Evolutionary conservation across 805 yeast species (phyloP).

Genomic region (Teunomyces tritomae): DNA sequence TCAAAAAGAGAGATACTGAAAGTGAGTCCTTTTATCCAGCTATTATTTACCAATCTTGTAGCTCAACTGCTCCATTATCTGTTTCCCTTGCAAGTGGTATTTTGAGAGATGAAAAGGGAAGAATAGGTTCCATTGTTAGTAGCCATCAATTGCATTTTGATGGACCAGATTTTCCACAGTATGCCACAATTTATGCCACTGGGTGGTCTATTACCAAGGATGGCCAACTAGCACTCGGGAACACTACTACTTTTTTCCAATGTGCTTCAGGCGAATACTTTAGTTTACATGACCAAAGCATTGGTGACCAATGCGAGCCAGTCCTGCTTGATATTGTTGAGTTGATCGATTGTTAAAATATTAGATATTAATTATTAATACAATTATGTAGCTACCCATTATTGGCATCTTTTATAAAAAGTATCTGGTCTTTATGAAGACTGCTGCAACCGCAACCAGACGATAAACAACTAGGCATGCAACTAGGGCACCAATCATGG

Average conservation of each 20-base stretch:
- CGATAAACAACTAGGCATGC: slow-evolving; percentile 37
- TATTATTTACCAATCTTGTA: slow-evolving; percentile 16
- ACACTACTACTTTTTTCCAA: slow-evolving; percentile 31
- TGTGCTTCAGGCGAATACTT: slow-evolving; percentile 41
- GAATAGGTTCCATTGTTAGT: slow-evolving; percentile 39
- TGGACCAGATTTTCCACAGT: slow-evolving; percentile 37
- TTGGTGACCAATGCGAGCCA: slow-evolving; percentile 35
- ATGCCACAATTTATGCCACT: slow-evolving; percentile 36
- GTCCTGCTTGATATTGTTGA: slow-evolving; percentile 38
- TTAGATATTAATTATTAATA: neutral
- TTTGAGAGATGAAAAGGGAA: slow-evolving; percentile 27
- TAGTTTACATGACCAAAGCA: slow-evolving; percentile 33
- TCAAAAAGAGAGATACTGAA: neutral
- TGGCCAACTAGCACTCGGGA: slow-evolving; percentile 35
- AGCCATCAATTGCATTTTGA: slow-evolving; percentile 42
- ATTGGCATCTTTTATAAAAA: neutral
- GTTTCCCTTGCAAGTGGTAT: slow-evolving; percentile 30
- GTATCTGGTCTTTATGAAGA: neutral
- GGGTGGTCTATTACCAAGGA: slow-evolving; percentile 36
- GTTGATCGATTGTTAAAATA: slow-evolving; percentile 25
- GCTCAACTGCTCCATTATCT: slow-evolving; percentile 20
- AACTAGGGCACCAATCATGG: slow-evolving; percentile 33
- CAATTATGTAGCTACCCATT: neutral
- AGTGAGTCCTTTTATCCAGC: neutral
- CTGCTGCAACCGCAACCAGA: slow-evolving; percentile 15